Evolutionary conservation across 306 rosid genomes (phyloP).

Genomic region (Cucurbita moschata): DNA sequence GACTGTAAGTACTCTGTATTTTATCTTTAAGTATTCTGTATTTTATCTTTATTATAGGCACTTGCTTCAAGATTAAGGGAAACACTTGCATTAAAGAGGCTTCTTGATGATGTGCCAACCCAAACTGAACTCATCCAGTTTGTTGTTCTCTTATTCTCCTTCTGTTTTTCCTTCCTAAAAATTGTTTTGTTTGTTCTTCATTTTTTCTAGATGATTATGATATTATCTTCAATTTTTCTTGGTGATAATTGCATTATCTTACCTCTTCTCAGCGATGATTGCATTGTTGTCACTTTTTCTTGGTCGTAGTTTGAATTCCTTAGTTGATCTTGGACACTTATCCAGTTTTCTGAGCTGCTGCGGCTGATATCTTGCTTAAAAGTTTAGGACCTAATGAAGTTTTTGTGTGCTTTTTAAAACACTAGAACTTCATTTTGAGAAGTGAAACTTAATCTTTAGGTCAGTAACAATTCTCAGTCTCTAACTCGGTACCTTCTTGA

Average conservation of each 20-base stretch:
- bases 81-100: slow-evolving; percentile 38
- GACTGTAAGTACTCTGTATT: not conserved
- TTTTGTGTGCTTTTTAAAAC: not conserved
- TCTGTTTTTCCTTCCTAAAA: not conserved
- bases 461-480: not conserved
- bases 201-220: not conserved
- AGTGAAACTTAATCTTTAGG: not conserved
- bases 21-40: not conserved
- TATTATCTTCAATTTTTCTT: not conserved
- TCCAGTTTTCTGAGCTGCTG: not conserved
- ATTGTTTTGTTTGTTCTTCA: not conserved
- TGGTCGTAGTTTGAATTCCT: not conserved
- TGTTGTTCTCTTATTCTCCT: slow-evolving; percentile 13
- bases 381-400: not conserved
- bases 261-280: not conserved
- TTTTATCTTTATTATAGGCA: slow-evolving; percentile 33
- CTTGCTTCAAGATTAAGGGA: slow-evolving; percentile 46
- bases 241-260: not conserved
- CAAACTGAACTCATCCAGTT: slow-evolving; percentile 79
- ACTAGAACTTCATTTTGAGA: not conserved
- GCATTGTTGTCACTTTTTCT: not conserved
- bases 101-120: slow-evolving; percentile 59
- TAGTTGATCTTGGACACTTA: not conserved
- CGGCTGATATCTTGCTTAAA: not conserved
- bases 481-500: not conserved